Percentiles rank a stretch among this genome's conserved stretches.
Evolutionary conservation across 148 eudicot genomes (phyloP).

Genomic region (Diospyros kaki): DNA sequence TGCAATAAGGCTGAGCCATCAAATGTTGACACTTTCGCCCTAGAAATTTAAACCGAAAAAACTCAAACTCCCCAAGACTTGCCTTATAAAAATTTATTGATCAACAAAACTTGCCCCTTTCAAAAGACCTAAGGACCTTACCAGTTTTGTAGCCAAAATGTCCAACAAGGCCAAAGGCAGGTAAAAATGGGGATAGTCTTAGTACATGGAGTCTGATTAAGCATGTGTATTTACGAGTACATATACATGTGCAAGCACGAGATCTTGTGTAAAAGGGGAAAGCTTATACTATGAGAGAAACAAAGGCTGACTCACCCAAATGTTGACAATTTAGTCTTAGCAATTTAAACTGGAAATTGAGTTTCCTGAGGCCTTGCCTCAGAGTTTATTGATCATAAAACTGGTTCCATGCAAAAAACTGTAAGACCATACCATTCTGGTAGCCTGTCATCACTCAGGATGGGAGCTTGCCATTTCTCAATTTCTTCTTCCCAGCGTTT

Average conservation of each 20-base stretch:
- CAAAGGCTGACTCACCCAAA: background rate
- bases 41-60: too few species aligned
- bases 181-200: background rate
- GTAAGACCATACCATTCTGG: slow-evolving; percentile 79
- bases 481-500: slow-evolving; percentile 97
- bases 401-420: background rate
- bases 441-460: slow-evolving; percentile 72
- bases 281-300: background rate
- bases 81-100: too few species aligned
- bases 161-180: slow-evolving; percentile 4
- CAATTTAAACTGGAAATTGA: background rate
- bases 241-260: background rate
- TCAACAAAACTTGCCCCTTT: too few species aligned
- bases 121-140: slow-evolving; percentile 22
- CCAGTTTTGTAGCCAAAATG: slow-evolving; percentile 71
- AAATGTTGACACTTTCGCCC: too few species aligned
- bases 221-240: background rate
- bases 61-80: too few species aligned
- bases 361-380: slow-evolving; percentile 1
- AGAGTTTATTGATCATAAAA: background rate
- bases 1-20: too few species aligned
- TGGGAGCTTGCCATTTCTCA: slow-evolving; percentile 94
- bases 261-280: background rate
- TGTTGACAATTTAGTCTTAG: background rate
- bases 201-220: background rate